Evolutionary conservation across 306 rosid genomes (phyloP).

Genomic region (Rubus idaeus): DNA sequence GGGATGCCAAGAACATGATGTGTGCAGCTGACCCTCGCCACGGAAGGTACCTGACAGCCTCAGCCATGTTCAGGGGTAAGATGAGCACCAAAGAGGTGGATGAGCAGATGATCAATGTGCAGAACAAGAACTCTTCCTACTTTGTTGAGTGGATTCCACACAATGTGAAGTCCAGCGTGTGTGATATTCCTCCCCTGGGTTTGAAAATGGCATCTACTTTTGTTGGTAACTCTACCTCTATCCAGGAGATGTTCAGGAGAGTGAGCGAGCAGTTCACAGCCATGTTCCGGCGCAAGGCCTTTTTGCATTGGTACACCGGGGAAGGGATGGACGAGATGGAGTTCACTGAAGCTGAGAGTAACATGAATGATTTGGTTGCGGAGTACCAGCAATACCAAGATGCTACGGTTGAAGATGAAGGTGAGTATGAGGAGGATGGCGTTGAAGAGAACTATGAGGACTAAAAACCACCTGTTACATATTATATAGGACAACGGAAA

Average conservation of each 20-base stretch:
- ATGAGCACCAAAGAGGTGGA: slow-evolving; percentile 98
- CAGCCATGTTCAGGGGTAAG: slow-evolving; percentile 93
- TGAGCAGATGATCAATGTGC: slow-evolving; percentile 91
- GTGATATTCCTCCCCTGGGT: slow-evolving; percentile 81
- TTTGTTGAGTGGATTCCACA: slow-evolving; percentile 96
- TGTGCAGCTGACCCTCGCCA: slow-evolving; percentile 98
- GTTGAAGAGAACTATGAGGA: slow-evolving; percentile 37
- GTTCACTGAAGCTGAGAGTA: slow-evolving; percentile 91
- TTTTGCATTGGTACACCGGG: slow-evolving; percentile 95
- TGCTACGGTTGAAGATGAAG: slow-evolving; percentile 82
- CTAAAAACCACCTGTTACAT: slow-evolving; percentile 7
- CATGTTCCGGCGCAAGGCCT: slow-evolving; percentile 90
- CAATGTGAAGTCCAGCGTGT: slow-evolving; percentile 91
- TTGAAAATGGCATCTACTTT: slow-evolving; percentile 91
- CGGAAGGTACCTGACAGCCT: slow-evolving; percentile 87
- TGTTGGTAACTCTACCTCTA: slow-evolving; percentile 86
- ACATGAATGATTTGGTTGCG: slow-evolving; percentile 93
- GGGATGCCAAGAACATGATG: slow-evolving; percentile 98
- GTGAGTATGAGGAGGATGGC: slow-evolving; percentile 57
- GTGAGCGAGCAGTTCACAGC: slow-evolving; percentile 95
- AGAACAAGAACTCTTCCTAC: slow-evolving; percentile 91
- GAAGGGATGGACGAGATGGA: slow-evolving; percentile 99
- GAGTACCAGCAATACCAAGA: slow-evolving; percentile 97
- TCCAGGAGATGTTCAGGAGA: slow-evolving; percentile 95
- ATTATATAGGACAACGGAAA: slow-evolving; percentile 9